phyloP scores from a whole-genome alignment of 108 stramenopile genomes.

The Asterionellopsis glacialis region DNA sequence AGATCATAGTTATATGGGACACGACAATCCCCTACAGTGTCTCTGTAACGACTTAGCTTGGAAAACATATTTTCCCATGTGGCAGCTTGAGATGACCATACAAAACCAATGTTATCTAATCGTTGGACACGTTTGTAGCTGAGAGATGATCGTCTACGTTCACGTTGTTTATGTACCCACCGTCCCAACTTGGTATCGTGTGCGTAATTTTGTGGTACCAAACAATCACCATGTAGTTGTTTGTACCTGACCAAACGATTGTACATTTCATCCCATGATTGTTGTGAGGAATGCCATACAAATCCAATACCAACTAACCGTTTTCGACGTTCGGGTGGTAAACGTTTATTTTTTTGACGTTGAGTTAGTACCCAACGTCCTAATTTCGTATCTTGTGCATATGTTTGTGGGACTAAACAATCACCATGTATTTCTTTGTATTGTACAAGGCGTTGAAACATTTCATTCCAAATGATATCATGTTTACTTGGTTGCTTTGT shows the following conservation, averaged over 20 bases:
- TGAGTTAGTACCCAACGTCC: conserved; percentile 17
- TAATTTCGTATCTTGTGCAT: conserved; percentile 20
- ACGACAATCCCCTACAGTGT: too few relatives aligned
- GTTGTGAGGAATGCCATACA: conserved; percentile 27
- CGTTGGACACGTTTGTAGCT: conserved; percentile 33
- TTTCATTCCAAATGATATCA: conserved; percentile 17
- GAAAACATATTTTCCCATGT: conserved; percentile 51
- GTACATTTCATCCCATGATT: conserved; percentile 14
- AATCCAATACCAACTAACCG: conserved; percentile 45
- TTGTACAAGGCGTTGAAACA: conserved; percentile 18
- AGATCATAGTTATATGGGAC: too few relatives aligned
- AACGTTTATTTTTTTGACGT: conserved; percentile 40
- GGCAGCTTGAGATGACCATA: conserved; percentile 45
- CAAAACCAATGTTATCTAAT: conserved; percentile 36
- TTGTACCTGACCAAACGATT: not conserved
- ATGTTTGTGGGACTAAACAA: conserved; percentile 38
- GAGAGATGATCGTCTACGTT: conserved; percentile 36
- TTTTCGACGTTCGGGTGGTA: conserved; percentile 39
- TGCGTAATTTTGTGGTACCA: conserved; percentile 35
- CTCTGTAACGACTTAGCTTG: conserved; percentile 13
- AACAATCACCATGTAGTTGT: conserved; percentile 7
- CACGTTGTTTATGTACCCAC: conserved; percentile 47
- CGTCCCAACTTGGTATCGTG: conserved; percentile 28
- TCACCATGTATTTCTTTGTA: conserved; percentile 34
- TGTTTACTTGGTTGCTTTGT: too few relatives aligned